phyloP scores from a whole-genome alignment of 2,329 filamentous ascomycete species.

The Fusarium sp. region DNA sequence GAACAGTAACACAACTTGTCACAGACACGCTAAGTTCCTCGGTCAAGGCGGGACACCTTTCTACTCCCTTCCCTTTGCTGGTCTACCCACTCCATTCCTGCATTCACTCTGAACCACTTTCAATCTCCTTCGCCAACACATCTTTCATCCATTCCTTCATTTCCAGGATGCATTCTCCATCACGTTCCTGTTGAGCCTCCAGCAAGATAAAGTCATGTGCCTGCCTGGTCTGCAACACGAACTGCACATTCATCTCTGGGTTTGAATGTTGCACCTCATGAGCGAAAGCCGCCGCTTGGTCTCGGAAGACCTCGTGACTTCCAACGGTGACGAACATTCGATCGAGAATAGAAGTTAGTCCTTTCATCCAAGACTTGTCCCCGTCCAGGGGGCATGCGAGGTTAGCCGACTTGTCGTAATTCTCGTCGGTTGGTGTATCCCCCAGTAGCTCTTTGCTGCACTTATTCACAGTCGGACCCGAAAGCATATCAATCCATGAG shows the following conservation, averaged over 20 bases:
- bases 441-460: neutral
- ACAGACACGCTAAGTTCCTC: no score
- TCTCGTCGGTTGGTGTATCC: neutral
- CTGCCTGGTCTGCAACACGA: neutral
- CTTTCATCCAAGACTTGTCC: neutral
- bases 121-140: neutral
- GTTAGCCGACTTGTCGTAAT: neutral
- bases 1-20: no score
- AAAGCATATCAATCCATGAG: neutral
- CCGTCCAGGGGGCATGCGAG: neutral
- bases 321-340: neutral
- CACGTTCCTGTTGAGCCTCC: neutral
- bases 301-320: neutral
- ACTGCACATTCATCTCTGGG: neutral
- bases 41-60: no score
- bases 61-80: no score
- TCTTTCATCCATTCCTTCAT: neutral
- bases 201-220: neutral
- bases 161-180: neutral
- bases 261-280: neutral
- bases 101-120: neutral
- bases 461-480: neutral
- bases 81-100: neutral
- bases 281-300: neutral
- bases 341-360: neutral